These are phyloP conservation scores for Plenodomus biglobosus DNA, from an alignment of 2,329 filamentous ascomycete species.

Conservation along the genomic window DNA sequence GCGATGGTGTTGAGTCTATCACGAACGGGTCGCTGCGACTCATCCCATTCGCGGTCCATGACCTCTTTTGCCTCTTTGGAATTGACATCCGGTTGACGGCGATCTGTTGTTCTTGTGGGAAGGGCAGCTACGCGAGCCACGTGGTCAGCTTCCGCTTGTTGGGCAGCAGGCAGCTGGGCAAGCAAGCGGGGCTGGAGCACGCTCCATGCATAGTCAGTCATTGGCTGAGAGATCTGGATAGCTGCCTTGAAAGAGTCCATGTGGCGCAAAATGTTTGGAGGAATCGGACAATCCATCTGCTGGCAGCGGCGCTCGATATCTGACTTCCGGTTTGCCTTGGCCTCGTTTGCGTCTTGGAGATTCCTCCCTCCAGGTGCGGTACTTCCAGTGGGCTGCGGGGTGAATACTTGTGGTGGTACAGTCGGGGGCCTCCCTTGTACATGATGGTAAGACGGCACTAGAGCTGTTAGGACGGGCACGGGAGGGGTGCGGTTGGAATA, in stretches of 20 bases:
- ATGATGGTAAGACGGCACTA: constrained; percentile 33
- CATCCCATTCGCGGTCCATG: constrained; percentile 70
- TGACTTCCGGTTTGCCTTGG: constrained; percentile 64
- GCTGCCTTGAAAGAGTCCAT: constrained; percentile 76
- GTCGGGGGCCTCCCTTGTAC: constrained; percentile 37
- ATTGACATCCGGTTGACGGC: constrained; percentile 52
- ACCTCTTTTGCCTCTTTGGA: constrained; percentile 59
- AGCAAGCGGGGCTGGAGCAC: constrained; percentile 67
- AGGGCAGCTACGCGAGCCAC: constrained; percentile 51
- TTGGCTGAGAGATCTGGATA: constrained; percentile 66
- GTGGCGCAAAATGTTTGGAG: constrained; percentile 62
- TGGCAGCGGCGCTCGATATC: constrained; percentile 73
- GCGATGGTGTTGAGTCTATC: constrained; percentile 66
- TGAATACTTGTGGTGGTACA: constrained; percentile 36
- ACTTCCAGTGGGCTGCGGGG: constrained; percentile 31
- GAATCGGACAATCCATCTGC: constrained; percentile 66
- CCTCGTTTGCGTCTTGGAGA: constrained; percentile 62
- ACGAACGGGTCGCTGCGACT: constrained; percentile 67
- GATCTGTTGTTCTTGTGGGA: constrained; percentile 52
- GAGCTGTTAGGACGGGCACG: constrained; percentile 32
- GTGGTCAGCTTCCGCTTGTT: constrained; percentile 56
- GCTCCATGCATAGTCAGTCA: constrained; percentile 71
- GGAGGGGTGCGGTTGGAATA: constrained; percentile 23
- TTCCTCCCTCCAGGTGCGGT: constrained; percentile 51
- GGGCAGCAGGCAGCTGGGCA: constrained; percentile 65